Conservation (phyloP, 2,329 filamentous ascomycete species). For the Sphaceloma murrayae region DNA sequence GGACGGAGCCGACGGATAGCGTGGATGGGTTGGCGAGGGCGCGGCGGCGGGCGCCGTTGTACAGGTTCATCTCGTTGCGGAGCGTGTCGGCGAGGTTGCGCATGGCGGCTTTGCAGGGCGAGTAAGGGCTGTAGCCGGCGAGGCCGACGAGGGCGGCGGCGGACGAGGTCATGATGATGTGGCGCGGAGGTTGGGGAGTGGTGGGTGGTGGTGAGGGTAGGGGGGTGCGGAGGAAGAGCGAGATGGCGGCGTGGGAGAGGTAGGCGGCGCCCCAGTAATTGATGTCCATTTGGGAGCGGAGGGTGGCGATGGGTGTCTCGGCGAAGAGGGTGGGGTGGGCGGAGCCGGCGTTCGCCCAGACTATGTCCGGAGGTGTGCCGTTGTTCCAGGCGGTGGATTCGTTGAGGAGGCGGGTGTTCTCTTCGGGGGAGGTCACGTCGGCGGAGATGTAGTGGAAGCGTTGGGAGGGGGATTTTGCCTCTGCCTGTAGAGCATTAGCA, state of each 20-base stretch:
- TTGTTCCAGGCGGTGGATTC: constrained; percentile 74
- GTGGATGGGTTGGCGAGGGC: constrained; percentile 33
- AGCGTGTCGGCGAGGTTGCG: constrained; percentile 74
- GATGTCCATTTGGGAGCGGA: constrained; percentile 76
- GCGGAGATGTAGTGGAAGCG: constrained; percentile 76
- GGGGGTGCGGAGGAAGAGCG: constrained; percentile 55
- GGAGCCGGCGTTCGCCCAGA: constrained; percentile 82
- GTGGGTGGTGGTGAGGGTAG: constrained; percentile 24
- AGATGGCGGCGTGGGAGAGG: constrained; percentile 70
- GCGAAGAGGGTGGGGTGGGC: constrained; percentile 67
- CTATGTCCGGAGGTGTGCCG: constrained; percentile 63
- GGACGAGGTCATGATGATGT: constrained; percentile 82
- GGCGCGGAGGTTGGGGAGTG: constrained; percentile 48
- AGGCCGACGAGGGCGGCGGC: constrained; percentile 65
- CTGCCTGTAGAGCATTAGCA: too few species aligned
- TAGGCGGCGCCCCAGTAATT: constrained; percentile 85
- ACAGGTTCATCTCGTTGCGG: constrained; percentile 73
- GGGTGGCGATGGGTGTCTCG: constrained; percentile 56
- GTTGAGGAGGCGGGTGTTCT: constrained; percentile 58
- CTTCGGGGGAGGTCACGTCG: constrained; percentile 63
- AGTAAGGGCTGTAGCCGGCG: constrained; percentile 75
- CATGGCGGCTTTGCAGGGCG: constrained; percentile 75
- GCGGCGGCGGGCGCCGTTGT: constrained; percentile 54
- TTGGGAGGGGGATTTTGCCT: constrained; percentile 56
- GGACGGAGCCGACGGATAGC: constrained; percentile 30